phyloP scores from a whole-genome alignment of 257 asterid species.

The Gentiana dahurica region DNA sequence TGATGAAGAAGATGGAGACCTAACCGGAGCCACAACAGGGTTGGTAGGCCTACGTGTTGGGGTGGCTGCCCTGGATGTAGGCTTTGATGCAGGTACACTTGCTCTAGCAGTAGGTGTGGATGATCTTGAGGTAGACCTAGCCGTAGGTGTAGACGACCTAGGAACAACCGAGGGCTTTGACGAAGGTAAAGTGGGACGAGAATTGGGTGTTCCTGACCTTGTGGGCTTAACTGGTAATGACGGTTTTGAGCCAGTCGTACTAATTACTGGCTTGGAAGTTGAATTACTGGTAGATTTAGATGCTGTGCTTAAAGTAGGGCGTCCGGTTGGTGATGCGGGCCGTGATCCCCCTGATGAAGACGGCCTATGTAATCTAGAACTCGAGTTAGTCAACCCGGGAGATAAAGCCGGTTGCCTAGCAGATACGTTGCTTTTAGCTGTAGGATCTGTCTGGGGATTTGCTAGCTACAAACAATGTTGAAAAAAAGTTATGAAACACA shows the following conservation, averaged over 20 bases:
- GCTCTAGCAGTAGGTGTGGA: conserved; percentile 73
- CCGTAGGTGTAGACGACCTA: conserved; percentile 85
- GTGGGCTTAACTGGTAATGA: conserved; percentile 42
- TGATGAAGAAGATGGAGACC: conserved; percentile 38
- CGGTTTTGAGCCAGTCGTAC: conserved; percentile 18
- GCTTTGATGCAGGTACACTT: conserved; percentile 47
- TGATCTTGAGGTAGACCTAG: conserved; percentile 60
- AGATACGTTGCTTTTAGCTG: conserved; percentile 51
- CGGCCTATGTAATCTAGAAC: conserved; percentile 65
- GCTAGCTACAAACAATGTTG: conserved; percentile 52
- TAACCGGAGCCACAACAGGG: conserved; percentile 28
- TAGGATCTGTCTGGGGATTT: conserved; percentile 62
- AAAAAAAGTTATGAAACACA: conserved; percentile 9
- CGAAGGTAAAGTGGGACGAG: conserved; percentile 45
- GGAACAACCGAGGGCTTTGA: conserved; percentile 53
- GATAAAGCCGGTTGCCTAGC: conserved; percentile 51
- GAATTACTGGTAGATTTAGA: conserved; percentile 40
- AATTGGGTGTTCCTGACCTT: conserved; percentile 81
- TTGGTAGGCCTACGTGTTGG: conserved; percentile 69
- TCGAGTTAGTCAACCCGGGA: conserved; percentile 58
- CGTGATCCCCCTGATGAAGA: conserved; percentile 93
- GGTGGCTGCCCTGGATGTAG: conserved; percentile 75
- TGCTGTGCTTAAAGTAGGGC: conserved; percentile 48
- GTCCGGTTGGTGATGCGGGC: conserved; percentile 86
- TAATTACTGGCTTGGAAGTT: conserved; percentile 36